phyloP scores from a whole-genome alignment of 768 basidiomycete genomes.

The Inosperma sp. region DNA sequence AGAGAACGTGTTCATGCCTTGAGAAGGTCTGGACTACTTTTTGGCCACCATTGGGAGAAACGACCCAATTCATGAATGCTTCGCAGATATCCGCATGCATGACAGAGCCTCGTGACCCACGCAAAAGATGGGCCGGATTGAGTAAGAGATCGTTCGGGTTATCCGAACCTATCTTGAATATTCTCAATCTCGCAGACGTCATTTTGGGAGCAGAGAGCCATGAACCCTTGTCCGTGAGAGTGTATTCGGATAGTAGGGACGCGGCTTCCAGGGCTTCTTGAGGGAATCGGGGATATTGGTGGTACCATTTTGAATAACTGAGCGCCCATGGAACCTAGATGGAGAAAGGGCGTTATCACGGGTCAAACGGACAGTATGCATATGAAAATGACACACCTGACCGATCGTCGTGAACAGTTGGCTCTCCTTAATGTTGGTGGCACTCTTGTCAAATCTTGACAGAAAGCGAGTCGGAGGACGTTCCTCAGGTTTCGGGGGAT shows the following conservation, averaged over 20 bases:
- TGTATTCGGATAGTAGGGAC: conserved; percentile 46
- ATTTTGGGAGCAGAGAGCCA: conserved; percentile 40
- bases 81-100: conserved; percentile 28
- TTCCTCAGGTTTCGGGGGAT: conserved; percentile 25
- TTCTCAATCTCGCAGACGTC: conserved; percentile 29
- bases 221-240: conserved; percentile 47
- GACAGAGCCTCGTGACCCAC: conserved; percentile 27
- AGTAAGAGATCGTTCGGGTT: conserved; percentile 38
- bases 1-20: conserved; percentile 29
- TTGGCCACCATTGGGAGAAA: conserved; percentile 38
- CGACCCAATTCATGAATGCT: conserved; percentile 44
- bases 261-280: conserved; percentile 46
- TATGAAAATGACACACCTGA: conserved; percentile 31
- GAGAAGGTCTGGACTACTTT: conserved; percentile 37
- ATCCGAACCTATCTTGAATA: conserved; percentile 42
- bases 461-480: conserved; percentile 45
- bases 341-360: background rate
- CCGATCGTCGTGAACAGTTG: conserved; percentile 46
- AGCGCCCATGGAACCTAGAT: conserved; percentile 51
- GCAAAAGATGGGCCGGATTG: conserved; percentile 45
- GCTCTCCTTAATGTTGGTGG: conserved; percentile 56
- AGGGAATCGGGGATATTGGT: conserved; percentile 53
- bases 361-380: background rate
- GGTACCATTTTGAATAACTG: conserved; percentile 53
- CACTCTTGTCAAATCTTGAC: conserved; percentile 54